phyloP scores from a whole-genome alignment of 345 rosid genomes.

The Brassica cretica region DNA sequence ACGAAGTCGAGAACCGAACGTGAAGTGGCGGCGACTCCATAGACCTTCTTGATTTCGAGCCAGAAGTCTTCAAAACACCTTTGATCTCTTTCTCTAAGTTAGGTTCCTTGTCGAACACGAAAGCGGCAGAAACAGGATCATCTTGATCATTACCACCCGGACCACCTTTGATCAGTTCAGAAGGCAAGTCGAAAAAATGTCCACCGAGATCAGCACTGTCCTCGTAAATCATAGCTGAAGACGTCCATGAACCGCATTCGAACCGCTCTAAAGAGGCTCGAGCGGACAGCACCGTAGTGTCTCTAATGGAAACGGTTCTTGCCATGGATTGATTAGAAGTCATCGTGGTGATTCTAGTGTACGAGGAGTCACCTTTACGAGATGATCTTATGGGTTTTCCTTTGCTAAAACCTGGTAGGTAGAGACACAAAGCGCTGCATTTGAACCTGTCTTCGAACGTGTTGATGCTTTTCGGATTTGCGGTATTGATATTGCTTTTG shows the following conservation, averaged over 20 bases:
- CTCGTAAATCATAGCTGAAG: slow-evolving; percentile 52
- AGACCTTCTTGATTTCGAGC: slow-evolving; percentile 52
- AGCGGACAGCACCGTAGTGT: slow-evolving; percentile 55
- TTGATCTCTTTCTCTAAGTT: slow-evolving; percentile 49
- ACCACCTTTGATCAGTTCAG: slow-evolving; percentile 56
- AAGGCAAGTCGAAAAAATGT: slow-evolving; percentile 68
- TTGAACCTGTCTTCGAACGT: slow-evolving; percentile 53
- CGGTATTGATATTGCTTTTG: slow-evolving; percentile 29
- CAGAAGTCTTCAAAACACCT: slow-evolving; percentile 54
- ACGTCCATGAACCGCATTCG: slow-evolving; percentile 92
- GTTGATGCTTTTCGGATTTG: slow-evolving; percentile 29
- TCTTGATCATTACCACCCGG: slow-evolving; percentile 50
- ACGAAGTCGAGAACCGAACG: slow-evolving; percentile 67
- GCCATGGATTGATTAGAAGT: slow-evolving; percentile 37
- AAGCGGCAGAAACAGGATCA: slow-evolving; percentile 71
- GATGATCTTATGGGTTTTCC: slow-evolving; percentile 57
- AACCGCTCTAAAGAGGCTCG: slow-evolving; percentile 78
- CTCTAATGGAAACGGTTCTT: slow-evolving; percentile 33
- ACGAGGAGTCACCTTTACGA: slow-evolving; percentile 36
- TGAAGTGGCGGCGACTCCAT: slow-evolving; percentile 58
- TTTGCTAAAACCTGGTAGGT: slow-evolving; percentile 74
- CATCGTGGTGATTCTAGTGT: slow-evolving; percentile 40
- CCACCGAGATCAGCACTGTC: slow-evolving; percentile 53
- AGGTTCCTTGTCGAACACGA: slow-evolving; percentile 56
- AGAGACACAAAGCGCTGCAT: slow-evolving; percentile 72